Conservation (phyloP, 768 basidiomycete genomes). For the Fomitopsis serialis region DNA sequence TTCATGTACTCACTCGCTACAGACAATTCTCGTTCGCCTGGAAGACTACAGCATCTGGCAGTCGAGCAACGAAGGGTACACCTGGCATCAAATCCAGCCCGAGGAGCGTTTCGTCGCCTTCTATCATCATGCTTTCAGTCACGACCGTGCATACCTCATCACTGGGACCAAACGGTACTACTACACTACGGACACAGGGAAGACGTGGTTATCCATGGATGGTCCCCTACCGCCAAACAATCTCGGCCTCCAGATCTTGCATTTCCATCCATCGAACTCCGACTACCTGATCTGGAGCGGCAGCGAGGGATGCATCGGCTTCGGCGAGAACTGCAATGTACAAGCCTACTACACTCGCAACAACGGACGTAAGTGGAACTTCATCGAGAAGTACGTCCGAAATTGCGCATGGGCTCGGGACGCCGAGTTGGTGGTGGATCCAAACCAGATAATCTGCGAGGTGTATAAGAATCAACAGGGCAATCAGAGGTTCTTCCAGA, state of each 20-base stretch:
- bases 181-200: conserved; percentile 82
- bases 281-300: conserved; percentile 92
- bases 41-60: conserved; percentile 82
- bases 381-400: conserved; percentile 80
- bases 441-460: conserved; percentile 90
- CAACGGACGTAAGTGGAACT: conserved; percentile 72
- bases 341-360: conserved; percentile 71
- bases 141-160: conserved; percentile 88
- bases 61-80: conserved; percentile 91
- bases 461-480: conserved; percentile 79
- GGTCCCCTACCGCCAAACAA: conserved; percentile 75
- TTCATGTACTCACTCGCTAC: conserved; percentile 2
- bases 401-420: conserved; percentile 94
- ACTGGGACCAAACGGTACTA: conserved; percentile 58
- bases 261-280: conserved; percentile 76
- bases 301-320: conserved; percentile 53
- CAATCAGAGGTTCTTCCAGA: conserved; percentile 54
- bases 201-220: conserved; percentile 51
- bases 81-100: conserved; percentile 68
- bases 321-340: conserved; percentile 55
- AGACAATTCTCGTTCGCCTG: conserved; percentile 84
- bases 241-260: conserved; percentile 70
- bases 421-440: conserved; percentile 69
- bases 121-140: conserved; percentile 76
- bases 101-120: conserved; percentile 71